phyloP scores from a whole-genome alignment of 1,284 basidiomycete genomes.

The Coniferiporia sulphurascens region DNA sequence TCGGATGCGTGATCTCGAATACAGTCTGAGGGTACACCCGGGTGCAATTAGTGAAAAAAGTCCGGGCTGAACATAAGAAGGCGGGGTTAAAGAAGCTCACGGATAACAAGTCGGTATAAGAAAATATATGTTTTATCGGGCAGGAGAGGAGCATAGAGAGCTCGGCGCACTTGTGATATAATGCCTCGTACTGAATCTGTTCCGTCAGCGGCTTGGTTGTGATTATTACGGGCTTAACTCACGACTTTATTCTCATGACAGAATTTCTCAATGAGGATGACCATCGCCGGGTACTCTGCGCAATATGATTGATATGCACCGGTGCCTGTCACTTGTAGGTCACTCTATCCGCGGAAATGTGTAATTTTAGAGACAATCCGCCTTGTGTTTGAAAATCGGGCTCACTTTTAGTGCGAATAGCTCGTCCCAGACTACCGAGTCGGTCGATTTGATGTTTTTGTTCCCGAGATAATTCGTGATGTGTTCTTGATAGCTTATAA shows the following conservation, averaged over 20 bases:
- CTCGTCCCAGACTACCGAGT: conserved; percentile 3
- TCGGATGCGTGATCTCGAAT: conserved; percentile 8
- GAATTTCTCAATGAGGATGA: background rate
- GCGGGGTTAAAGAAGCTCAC: background rate
- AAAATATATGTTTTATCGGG: conserved; percentile 10
- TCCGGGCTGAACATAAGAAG: background rate
- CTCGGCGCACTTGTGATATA: conserved; percentile 6
- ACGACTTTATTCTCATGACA: background rate
- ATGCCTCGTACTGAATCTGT: background rate
- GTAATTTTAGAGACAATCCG: background rate
- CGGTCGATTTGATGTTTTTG: background rate
- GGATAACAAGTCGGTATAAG: conserved; percentile 1
- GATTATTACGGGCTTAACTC: background rate
- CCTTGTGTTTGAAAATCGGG: background rate
- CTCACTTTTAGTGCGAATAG: conserved; percentile 9
- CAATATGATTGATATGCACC: conserved; percentile 17
- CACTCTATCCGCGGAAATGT: background rate
- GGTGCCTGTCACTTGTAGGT: conserved; percentile 2
- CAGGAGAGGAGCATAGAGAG: conserved; percentile 4
- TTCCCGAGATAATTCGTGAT: conserved; percentile 1
- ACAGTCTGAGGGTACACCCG: background rate
- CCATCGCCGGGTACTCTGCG: conserved; percentile 6
- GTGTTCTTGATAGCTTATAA: conserved; percentile 8
- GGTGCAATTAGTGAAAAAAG: background rate
- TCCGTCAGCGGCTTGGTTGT: background rate